Base-by-base conservation (phyloP, 305 asterid genomes). In the Fraxinus albicans region DNA sequence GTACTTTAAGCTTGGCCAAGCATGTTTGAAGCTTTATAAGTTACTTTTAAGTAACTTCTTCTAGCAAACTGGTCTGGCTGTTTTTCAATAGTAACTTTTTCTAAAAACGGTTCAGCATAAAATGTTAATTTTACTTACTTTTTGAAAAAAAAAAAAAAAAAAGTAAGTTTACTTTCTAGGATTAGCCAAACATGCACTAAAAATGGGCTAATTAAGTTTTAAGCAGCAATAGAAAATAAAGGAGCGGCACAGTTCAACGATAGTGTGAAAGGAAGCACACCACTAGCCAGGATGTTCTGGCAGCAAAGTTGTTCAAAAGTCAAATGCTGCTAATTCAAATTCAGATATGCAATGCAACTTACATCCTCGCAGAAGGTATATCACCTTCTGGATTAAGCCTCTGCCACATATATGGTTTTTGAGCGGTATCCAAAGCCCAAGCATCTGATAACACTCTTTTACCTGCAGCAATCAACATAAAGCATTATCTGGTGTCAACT, bases 391-490 rank as follows among this genome's bases (percentile, higher is more conserved):
- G 97, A 88, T 90, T 93, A 85, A 97, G 98, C 88, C 93, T 93
- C 91, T 90, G 95, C 99, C 98, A 95, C 65, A 72, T 97, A 85
- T 97, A 97, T 2, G 99, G 99, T 87, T 97, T 97, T 86, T 95
- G 98, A 80, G 98, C 98, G 82, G 99, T 97, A 84, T 97, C 99
- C 90, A 97, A 93, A 77, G 88, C 97, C 99, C 99, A 97, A 82
- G 98, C 97, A 94, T 97, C 99, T 47, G 99, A 93, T 76, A 97
- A 89, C 84, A 91, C 98, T 91, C 95, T 90, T 89, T 94, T 95
- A 81, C 99, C 99, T 97, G 89, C 75, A 87, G 55, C 5, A 60
- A 86, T 80, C 31, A 77, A 73, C 38, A 67, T 53, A 86, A 79
- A 50, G 72, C 65, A 65, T 73, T 21, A 75, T 73, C 70, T 38